Percentiles rank a stretch among this genome's conserved stretches.
Evolutionary conservation across 2,329 filamentous ascomycete species (phyloP).

Genomic region (Coleophoma crateriformis): DNA sequence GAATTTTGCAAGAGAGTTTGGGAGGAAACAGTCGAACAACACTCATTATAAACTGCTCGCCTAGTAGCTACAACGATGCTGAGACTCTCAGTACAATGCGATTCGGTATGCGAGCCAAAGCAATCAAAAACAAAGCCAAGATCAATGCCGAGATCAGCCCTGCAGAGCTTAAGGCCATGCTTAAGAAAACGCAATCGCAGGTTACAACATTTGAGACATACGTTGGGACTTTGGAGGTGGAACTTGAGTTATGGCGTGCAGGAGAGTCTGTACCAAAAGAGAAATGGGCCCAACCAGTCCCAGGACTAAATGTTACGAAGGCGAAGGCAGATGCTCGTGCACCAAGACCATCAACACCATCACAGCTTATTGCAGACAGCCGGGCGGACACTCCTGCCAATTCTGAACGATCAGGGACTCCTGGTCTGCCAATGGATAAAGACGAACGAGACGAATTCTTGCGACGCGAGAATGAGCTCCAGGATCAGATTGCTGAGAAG

Average conservation of each 20-base stretch:
- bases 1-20: slow-evolving; percentile 93
- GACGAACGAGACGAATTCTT: slow-evolving; percentile 97
- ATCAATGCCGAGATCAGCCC: slow-evolving; percentile 97
- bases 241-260: slow-evolving; percentile 80
- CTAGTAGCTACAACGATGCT: slow-evolving; percentile 94
- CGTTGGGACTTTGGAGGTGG: slow-evolving; percentile 74
- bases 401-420: slow-evolving; percentile 81
- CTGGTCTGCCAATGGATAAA: slow-evolving; percentile 83
- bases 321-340: slow-evolving; percentile 41
- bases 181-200: slow-evolving; percentile 88
- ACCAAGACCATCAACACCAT: slow-evolving; percentile 53
- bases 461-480: slow-evolving; percentile 90
- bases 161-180: slow-evolving; percentile 84
- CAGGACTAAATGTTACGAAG: slow-evolving; percentile 43
- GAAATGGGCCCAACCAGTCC: slow-evolving; percentile 69
- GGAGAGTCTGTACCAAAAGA: slow-evolving; percentile 88
- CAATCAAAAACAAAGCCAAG: slow-evolving; percentile 99
- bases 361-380: slow-evolving; percentile 48
- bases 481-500: slow-evolving; percentile 92
- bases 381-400: slow-evolving; percentile 58
- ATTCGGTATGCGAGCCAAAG: slow-evolving; percentile 94
- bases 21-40: slow-evolving; percentile 98
- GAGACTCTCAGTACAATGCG: slow-evolving; percentile 89
- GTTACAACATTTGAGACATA: slow-evolving; percentile 86
- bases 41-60: slow-evolving; percentile 98